Base-by-base conservation (phyloP, 495 filamentous ascomycete species). In the Halenospora varia region DNA sequence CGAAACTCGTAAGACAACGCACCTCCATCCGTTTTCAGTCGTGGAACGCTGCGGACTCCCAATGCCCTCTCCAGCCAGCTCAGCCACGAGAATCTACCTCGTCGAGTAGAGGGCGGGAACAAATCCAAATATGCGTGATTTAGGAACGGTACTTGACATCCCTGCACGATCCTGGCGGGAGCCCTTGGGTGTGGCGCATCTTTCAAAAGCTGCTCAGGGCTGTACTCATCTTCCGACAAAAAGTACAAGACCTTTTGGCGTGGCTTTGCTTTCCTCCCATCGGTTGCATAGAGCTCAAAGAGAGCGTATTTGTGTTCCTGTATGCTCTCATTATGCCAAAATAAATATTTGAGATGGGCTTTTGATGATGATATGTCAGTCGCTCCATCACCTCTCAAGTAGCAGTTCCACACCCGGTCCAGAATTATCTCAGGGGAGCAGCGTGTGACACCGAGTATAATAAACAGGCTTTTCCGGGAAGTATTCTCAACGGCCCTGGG, bases 1-100 rank as follows among this genome's bases (percentile, higher is more conserved):
- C 50, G 56, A 22, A 59, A 59, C 26, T 59, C 56, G 15, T 39
- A 2, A n/a, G 49, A 53, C 20, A 59, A 40, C 2, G 56, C 44
- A 6, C 42, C 56, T 41, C 22, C 41, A 48, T 53, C 2, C 48
- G 10, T 41, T 39, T 40, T 54, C 25, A 59, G 13, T 13, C 41
- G 41, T 1, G 25, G 56, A n/a, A 35, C 35, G 18, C 25, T 2
- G 19, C 56, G 56, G 3, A 59, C 25, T 35, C 50, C 42, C 10
- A 25, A 24, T 0, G 15, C 44, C 42, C 23, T 17, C 47, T 45
- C 22, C 13, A 58, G 39, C 47, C 47, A 49, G 10, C 19, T 25
- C 47, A 49, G 25, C 47, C 20, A 49, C 2, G 20, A 6, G 8
- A 25, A 24, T 10, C 23, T 20, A 25, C 25, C 3, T 23, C 47